Conservation (phyloP, 169 alveolate genomes). For the Theileria luwenshuni region DNA sequence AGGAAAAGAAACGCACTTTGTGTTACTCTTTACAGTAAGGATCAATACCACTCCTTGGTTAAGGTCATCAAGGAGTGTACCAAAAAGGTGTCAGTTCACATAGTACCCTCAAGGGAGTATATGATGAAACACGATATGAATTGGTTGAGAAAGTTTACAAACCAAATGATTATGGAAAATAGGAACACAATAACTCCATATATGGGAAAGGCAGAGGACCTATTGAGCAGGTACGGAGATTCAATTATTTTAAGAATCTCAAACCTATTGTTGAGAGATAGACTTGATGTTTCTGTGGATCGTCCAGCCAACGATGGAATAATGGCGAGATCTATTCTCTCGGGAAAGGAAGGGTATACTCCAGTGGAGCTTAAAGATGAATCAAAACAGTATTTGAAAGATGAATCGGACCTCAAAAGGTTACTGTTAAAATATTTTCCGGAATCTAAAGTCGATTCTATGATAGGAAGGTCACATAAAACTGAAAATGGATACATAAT, state of each 20-base stretch:
- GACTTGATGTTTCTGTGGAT: constrained; percentile 18
- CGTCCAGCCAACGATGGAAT: too few species aligned
- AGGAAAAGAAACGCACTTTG: constrained; percentile 49
- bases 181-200: constrained; percentile 38
- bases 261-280: constrained; percentile 1
- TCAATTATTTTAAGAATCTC: constrained; percentile 4
- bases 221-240: constrained; percentile 18
- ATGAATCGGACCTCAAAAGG: constrained; percentile 18
- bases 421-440: constrained; percentile 22
- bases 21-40: constrained; percentile 42
- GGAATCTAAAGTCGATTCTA: background rate
- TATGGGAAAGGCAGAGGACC: constrained; percentile 38
- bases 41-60: constrained; percentile 29
- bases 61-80: constrained; percentile 16
- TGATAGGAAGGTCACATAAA: constrained; percentile 24
- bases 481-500: constrained; percentile 46
- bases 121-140: constrained; percentile 31
- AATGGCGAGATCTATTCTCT: constrained; percentile 18
- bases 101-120: constrained; percentile 47
- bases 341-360: constrained; percentile 48
- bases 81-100: constrained; percentile 47
- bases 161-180: constrained; percentile 18
- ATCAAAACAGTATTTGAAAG: background rate
- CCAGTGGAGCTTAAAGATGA: constrained; percentile 52
- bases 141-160: constrained; percentile 38